Evolutionary conservation across 345 rosid genomes (phyloP), one percentile per base, ranked within the genome.

Genomic region (Pelargonium nanum): DNA sequence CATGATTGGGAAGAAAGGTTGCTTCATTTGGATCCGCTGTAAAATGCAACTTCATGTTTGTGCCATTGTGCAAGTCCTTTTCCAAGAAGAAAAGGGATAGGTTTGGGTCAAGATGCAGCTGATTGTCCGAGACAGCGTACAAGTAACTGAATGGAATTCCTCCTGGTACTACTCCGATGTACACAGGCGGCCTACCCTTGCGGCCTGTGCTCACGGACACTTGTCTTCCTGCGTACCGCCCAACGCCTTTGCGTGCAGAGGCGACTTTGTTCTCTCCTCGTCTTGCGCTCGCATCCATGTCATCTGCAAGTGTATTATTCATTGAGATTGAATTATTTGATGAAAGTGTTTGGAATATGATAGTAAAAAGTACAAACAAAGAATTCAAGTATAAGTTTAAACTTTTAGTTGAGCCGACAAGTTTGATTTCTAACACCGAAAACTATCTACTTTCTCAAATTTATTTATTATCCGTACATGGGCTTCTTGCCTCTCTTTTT

Each of bases 1-100:
- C 78, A 25, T 70, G 71, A 45, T 88, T 86, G 24, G 96, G 85
- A 70, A 87, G 73, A 81, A 89, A 84, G 56, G 81, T 60, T 25
- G 85, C 68, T 15, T 60, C 44, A 52, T 83, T 72, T 6, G 82
- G 59, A 62, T 58, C 79, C 72, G 66, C 58, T 3, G 79, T 58
- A 82, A 93, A 89, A 28, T 78, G 66, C 57, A 93, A 56, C 68
- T 68, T 74, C 91, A 89, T 77, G 7, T 65, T 45, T 25, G 75
- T 83, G 24, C 86, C 80, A 1, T 77, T 73, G 52, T 78, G 74
- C 70, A 93, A 23, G 65, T 87, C 87, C 63, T 89, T 87, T 60
- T 89, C 97, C 74, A 85, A 70, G 85, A 93, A 93, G 72, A 93
- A 89, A 19, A 82, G 65, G 22, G 96, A 85, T n/a, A 66, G 82